phyloP scores from a whole-genome alignment of 108 stramenopile species.

The Discostella pseudostelligera region DNA sequence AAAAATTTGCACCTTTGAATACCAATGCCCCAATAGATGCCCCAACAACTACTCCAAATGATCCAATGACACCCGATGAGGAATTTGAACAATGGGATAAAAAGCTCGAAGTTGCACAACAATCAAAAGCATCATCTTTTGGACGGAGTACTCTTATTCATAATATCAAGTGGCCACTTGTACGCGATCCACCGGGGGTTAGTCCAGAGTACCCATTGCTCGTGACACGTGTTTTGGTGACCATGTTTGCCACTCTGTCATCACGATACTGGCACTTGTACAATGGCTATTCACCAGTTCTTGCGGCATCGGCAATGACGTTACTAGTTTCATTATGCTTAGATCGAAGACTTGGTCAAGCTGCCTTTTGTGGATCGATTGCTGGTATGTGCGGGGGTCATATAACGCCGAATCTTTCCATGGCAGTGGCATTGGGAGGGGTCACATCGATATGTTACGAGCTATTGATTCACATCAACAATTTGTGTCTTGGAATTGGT shows the following conservation, averaged over 20 bases:
- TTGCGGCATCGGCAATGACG: conserved; percentile 49
- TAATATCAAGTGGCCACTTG: conserved; percentile 18
- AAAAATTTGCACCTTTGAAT: not conserved
- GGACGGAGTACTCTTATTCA: conserved; percentile 11
- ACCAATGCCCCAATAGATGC: not conserved
- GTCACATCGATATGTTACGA: conserved; percentile 51
- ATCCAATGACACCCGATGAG: not conserved
- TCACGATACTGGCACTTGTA: conserved; percentile 43
- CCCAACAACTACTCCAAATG: conserved; percentile 9
- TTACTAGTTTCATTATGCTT: conserved; percentile 33
- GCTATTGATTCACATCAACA: conserved; percentile 44
- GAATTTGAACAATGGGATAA: conserved; percentile 19
- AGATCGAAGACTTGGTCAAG: conserved; percentile 52
- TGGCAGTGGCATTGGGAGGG: conserved; percentile 31
- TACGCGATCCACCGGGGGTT: conserved; percentile 39
- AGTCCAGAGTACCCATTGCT: conserved; percentile 49
- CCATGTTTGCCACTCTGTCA: conserved; percentile 39
- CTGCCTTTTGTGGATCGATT: conserved; percentile 61
- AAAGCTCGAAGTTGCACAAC: conserved; percentile 11
- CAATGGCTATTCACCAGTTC: conserved; percentile 39
- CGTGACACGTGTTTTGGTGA: conserved; percentile 32
- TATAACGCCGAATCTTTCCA: conserved; percentile 28
- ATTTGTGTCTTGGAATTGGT: conserved; percentile 48
- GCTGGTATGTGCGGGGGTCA: conserved; percentile 54
- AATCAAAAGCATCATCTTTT: not conserved